Evolutionary conservation across 495 filamentous ascomycete species (phyloP).

Genomic region (Amphirosellinia nigrospora): DNA sequence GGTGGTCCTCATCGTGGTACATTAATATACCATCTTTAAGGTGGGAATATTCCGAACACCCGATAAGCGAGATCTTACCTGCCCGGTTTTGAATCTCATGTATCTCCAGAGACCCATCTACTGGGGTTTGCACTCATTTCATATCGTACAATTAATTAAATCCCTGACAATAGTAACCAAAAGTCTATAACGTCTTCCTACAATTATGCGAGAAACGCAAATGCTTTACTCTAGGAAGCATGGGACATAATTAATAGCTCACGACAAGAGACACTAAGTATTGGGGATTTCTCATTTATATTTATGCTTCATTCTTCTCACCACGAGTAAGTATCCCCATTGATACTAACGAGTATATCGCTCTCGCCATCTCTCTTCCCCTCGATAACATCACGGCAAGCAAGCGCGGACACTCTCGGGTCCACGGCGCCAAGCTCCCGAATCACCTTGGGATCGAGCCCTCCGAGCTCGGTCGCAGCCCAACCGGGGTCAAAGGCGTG

Average conservation of each 20-base stretch:
- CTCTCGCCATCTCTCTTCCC: slow-evolving; percentile 19
- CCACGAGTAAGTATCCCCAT: slow-evolving; percentile 12
- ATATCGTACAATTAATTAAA: not conserved
- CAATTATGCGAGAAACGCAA: not conserved
- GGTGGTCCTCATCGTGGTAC: not conserved
- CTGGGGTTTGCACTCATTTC: not conserved
- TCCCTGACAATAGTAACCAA: not conserved
- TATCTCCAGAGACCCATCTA: not conserved
- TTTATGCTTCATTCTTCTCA: not conserved
- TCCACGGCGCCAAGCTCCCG: not conserved
- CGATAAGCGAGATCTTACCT: not conserved
- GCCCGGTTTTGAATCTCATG: not conserved
- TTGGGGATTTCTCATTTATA: not conserved
- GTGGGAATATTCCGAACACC: not conserved
- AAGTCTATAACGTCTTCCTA: not conserved
- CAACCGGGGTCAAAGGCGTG: slow-evolving; percentile 8
- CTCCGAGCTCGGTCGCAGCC: slow-evolving; percentile 17
- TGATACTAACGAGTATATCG: slow-evolving; percentile 6
- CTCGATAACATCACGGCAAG: slow-evolving; percentile 4
- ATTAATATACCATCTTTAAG: not conserved
- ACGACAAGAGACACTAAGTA: not conserved
- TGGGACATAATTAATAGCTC: not conserved
- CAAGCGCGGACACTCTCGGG: slow-evolving; percentile 3
- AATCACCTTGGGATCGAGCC: not conserved
- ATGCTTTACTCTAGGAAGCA: not conserved